Evolutionary conservation across 305 asterid genomes (phyloP).

Genomic region (Fraxinus velutina): DNA sequence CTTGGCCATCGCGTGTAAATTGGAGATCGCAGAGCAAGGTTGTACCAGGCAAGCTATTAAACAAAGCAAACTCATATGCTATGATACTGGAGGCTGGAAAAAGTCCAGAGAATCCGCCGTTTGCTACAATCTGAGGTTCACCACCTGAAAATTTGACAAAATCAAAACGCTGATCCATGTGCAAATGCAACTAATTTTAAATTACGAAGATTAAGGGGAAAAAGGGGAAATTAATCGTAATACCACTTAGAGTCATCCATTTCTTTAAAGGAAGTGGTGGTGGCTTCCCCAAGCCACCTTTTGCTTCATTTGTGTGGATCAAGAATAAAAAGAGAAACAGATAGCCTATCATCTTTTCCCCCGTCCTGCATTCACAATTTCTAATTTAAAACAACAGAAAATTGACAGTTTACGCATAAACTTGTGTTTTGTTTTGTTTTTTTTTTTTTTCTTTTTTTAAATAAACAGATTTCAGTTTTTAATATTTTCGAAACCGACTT

Average conservation of each 20-base stretch:
- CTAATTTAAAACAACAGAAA: background rate
- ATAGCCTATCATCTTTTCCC: slow-evolving; percentile 55
- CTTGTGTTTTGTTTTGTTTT: background rate
- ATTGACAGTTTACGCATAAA: background rate
- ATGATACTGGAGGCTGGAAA: slow-evolving; percentile 51
- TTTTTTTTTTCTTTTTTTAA: background rate
- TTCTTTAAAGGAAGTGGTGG: slow-evolving; percentile 37
- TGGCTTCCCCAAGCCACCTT: slow-evolving; percentile 26
- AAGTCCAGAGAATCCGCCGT: slow-evolving; percentile 61
- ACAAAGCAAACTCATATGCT: slow-evolving; percentile 44
- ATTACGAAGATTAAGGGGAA: background rate
- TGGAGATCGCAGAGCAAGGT: slow-evolving; percentile 64
- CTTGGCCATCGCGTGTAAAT: slow-evolving; percentile 53
- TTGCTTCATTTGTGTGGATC: slow-evolving; percentile 54
- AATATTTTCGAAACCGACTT: slow-evolving; percentile 9
- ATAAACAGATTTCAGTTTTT: background rate
- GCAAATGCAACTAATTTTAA: background rate
- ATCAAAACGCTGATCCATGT: background rate
- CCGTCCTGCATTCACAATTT: slow-evolving; percentile 35
- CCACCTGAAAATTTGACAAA: slow-evolving; percentile 30
- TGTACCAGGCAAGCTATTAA: slow-evolving; percentile 41
- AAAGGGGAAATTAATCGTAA: background rate
- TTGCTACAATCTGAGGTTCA: slow-evolving; percentile 52
- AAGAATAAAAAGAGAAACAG: slow-evolving; percentile 42
- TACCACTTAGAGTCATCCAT: slow-evolving; percentile 71